A percentile compares a stretch with the other conserved stretches of the same genome.
Conservation (phyloP, 306 rosid species). For the Myrica gale region DNA sequence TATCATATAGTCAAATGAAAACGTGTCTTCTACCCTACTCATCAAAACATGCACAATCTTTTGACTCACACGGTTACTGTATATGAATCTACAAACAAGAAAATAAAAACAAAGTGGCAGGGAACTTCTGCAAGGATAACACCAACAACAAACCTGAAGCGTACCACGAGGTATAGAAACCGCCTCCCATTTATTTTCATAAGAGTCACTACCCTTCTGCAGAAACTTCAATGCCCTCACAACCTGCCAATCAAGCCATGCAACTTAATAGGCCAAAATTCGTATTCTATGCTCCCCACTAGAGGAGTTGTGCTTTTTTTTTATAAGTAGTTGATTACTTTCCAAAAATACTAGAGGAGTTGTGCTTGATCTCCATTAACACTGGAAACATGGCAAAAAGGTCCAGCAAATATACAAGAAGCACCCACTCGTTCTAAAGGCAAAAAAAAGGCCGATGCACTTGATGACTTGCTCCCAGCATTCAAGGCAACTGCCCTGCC, state of each 20-base stretch:
- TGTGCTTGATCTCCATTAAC: constrained; percentile 28
- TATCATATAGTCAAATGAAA: background rate
- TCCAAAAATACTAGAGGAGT: constrained; percentile 27
- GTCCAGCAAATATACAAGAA: constrained; percentile 29
- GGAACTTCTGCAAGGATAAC: constrained; percentile 24
- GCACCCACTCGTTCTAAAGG: constrained; percentile 82
- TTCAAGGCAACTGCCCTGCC: constrained; percentile 95
- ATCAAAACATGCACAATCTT: constrained; percentile 7
- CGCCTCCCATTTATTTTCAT: constrained; percentile 69
- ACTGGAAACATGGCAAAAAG: constrained; percentile 22
- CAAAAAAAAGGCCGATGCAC: constrained; percentile 91
- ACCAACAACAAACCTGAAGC: constrained; percentile 82
- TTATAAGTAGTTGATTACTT: too few species aligned
- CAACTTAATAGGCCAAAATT: constrained; percentile 22
- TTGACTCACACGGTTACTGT: background rate
- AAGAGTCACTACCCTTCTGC: constrained; percentile 61
- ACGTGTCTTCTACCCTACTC: constrained; percentile 4
- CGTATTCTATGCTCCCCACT: constrained; percentile 22
- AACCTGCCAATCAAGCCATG: constrained; percentile 55
- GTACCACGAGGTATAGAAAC: constrained; percentile 94
- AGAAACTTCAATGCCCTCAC: constrained; percentile 85
- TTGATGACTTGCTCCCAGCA: constrained; percentile 97
- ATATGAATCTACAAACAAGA: constrained; percentile 2
- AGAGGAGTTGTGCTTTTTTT: constrained; percentile 27
- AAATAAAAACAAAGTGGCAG: background rate